Percentiles rank a stretch among this genome's conserved stretches.
These are phyloP conservation scores for Austroboletus eburneus DNA, from an alignment of 768 basidiomycete species.

Conservation along the genomic window DNA sequence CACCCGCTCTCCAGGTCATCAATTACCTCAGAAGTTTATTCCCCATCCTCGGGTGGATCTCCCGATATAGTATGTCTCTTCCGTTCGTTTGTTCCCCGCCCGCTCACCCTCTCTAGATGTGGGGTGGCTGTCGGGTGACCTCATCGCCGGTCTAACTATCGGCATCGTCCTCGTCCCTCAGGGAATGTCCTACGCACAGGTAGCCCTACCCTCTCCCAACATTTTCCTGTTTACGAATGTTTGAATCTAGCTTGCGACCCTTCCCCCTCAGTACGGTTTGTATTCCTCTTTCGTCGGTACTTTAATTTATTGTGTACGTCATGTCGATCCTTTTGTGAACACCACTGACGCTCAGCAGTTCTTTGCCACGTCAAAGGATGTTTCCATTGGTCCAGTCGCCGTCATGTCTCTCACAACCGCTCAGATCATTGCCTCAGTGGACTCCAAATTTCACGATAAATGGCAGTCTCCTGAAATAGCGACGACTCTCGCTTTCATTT, in stretches of 20 bases:
- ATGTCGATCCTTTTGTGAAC: constrained; percentile 24
- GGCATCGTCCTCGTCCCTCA: constrained; percentile 96
- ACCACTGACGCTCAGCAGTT: constrained; percentile 42
- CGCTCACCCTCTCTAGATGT: constrained; percentile 42
- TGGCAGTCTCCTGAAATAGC: constrained; percentile 77
- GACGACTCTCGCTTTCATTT: constrained; percentile 77
- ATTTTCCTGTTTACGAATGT: not conserved
- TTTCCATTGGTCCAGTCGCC: constrained; percentile 98
- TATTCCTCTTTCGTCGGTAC: constrained; percentile 93
- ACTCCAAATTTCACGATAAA: constrained; percentile 46
- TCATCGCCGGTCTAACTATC: constrained; percentile 89
- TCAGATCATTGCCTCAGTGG: constrained; percentile 70
- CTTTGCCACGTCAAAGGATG: constrained; percentile 97
- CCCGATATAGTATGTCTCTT: constrained; percentile 70
- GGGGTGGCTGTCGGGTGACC: constrained; percentile 80
- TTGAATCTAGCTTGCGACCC: constrained; percentile 64
- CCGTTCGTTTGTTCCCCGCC: not conserved
- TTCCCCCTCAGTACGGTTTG: constrained; percentile 84
- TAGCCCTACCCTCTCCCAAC: constrained; percentile 22
- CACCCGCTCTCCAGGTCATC: constrained; percentile 39
- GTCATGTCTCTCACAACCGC: constrained; percentile 93
- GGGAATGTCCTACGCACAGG: constrained; percentile 84
- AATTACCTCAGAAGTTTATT: constrained; percentile 73
- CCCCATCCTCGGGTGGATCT: constrained; percentile 82
- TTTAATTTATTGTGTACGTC: constrained; percentile 76